Percentiles rank a stretch among this genome's conserved stretches.
These are phyloP conservation scores for Melampsora americana DNA, from an alignment of 1,284 basidiomycete species.

Conservation along the genomic window DNA sequence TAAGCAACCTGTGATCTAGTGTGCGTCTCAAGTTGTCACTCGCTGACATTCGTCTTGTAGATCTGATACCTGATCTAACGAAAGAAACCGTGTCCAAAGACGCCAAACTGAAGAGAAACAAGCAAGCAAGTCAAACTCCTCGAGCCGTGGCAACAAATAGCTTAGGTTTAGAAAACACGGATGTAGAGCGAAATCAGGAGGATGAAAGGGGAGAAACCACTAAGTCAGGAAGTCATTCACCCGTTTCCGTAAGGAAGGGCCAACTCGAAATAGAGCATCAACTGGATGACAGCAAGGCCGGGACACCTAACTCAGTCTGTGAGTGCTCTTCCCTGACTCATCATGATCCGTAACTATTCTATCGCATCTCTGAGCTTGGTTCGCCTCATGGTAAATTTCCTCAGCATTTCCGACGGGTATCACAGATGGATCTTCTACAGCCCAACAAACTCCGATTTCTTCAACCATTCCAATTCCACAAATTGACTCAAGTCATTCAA, in stretches of 20 bases:
- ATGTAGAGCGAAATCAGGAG: not conserved
- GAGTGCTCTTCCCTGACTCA: not conserved
- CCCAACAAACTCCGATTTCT: slow-evolving; percentile 38
- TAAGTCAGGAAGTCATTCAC: slow-evolving; percentile 3
- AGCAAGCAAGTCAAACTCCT: not conserved
- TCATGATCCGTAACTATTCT: too few relatives aligned
- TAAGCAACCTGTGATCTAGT: too few relatives aligned
- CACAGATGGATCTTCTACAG: slow-evolving; percentile 22
- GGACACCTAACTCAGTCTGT: not conserved
- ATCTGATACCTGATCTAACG: not conserved
- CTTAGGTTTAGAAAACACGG: not conserved
- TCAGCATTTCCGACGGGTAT: slow-evolving; percentile 30
- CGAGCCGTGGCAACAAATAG: not conserved
- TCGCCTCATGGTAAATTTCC: not conserved
- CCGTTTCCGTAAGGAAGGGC: not conserved
- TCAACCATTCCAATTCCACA: slow-evolving; percentile 15
- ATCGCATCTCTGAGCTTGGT: too few relatives aligned
- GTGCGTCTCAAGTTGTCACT: too few relatives aligned
- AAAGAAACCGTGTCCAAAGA: not conserved
- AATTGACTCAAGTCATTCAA: not conserved
- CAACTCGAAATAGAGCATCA: not conserved
- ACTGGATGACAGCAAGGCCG: not conserved
- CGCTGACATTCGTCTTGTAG: not conserved
- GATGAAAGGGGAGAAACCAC: not conserved
- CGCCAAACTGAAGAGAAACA: not conserved